phyloP scores from a whole-genome alignment of 495 filamentous ascomycete genomes.

The Daldinia caldariorum region DNA sequence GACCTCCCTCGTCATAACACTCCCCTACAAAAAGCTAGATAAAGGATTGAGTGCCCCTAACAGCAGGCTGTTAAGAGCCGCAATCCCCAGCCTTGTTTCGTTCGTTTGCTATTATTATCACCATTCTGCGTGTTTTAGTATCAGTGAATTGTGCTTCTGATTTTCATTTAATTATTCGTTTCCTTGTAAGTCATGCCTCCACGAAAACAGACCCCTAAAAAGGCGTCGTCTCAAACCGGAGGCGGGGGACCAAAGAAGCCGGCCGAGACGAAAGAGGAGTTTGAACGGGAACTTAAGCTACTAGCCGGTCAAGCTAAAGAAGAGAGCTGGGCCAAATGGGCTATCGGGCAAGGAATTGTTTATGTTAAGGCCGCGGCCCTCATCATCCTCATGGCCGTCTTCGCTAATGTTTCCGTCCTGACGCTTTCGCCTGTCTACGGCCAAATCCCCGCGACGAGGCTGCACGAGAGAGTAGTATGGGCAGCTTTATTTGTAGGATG shows the following conservation, averaged over 20 bases:
- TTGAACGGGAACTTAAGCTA: constrained; percentile 60
- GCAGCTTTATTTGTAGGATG: constrained; percentile 70
- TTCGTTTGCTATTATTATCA: background rate
- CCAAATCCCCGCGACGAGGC: constrained; percentile 74
- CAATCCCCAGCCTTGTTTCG: constrained; percentile 10
- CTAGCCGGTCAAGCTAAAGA: constrained; percentile 62
- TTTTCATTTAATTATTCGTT: background rate
- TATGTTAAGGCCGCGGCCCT: constrained; percentile 56
- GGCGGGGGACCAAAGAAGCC: constrained; percentile 25
- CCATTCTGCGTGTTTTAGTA: background rate
- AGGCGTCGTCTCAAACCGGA: constrained; percentile 27
- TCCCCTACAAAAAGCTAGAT: background rate
- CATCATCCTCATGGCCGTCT: constrained; percentile 74
- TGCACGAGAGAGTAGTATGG: constrained; percentile 73
- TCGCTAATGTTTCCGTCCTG: constrained; percentile 77
- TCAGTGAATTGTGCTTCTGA: background rate
- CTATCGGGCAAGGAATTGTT: constrained; percentile 50
- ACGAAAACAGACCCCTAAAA: constrained; percentile 40
- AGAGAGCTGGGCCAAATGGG: constrained; percentile 52
- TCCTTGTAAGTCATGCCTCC: constrained; percentile 40
- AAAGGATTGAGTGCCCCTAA: constrained; percentile 27
- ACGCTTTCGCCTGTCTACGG: constrained; percentile 88
- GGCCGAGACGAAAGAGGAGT: constrained; percentile 57
- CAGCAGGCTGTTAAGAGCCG: constrained; percentile 47
- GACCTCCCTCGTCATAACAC: constrained; percentile 22